A percentile compares a stretch with the other conserved stretches of the same genome.
Conservation (phyloP, 2,329 filamentous ascomycete species). For the Pseudogymnoascus sp. region DNA sequence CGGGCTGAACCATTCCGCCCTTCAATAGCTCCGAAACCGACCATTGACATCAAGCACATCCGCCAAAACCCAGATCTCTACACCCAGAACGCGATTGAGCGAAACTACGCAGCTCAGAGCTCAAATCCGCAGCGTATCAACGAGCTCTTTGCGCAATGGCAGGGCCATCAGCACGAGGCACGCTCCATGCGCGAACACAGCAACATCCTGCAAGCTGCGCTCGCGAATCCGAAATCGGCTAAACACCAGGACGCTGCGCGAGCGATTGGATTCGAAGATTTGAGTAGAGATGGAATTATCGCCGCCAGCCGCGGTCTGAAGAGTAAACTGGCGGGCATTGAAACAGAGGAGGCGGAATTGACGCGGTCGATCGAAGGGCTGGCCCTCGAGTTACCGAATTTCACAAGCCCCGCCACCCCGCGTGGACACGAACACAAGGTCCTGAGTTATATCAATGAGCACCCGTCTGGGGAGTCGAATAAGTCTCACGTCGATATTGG, state of each 20-base stretch:
- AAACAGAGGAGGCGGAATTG: conserved; percentile 52
- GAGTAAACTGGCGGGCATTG: conserved; percentile 48
- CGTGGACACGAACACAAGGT: conserved; percentile 56
- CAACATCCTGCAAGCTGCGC: conserved; percentile 53
- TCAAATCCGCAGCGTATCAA: conserved; percentile 48
- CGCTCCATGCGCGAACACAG: conserved; percentile 55
- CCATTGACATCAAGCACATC: conserved; percentile 81
- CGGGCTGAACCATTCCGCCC: conserved; percentile 33
- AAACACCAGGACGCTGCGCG: conserved; percentile 29
- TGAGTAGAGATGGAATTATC: conserved; percentile 46
- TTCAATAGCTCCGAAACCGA: conserved; percentile 67
- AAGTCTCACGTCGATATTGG: conserved; percentile 79
- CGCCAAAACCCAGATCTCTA: conserved; percentile 75
- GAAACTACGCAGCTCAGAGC: conserved; percentile 64
- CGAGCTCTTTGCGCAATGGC: conserved; percentile 48
- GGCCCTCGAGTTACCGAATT: conserved; percentile 74
- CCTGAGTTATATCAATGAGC: conserved; percentile 71
- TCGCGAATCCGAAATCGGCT: conserved; percentile 42
- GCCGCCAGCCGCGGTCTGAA: conserved; percentile 59
- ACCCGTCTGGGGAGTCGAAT: conserved; percentile 46
- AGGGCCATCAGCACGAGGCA: conserved; percentile 50
- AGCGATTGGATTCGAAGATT: conserved; percentile 24
- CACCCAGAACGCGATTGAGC: conserved; percentile 70
- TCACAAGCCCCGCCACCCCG: conserved; percentile 71
- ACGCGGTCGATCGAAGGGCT: conserved; percentile 61